phyloP scores from a whole-genome alignment of 2,329 filamentous ascomycete species.

The Hypoxylon sp. region DNA sequence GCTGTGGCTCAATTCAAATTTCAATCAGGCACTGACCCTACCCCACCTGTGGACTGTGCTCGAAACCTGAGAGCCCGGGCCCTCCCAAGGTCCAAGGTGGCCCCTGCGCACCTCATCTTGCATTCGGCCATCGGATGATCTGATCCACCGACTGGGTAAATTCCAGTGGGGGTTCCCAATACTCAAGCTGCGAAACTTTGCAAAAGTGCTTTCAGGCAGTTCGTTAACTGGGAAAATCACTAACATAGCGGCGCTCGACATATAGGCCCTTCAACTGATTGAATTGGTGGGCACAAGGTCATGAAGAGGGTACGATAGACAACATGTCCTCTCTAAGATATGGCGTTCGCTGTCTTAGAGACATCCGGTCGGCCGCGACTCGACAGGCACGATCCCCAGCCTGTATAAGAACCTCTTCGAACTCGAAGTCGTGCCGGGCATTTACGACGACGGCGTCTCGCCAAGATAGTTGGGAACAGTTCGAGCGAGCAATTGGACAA shows the following conservation, averaged over 20 bases:
- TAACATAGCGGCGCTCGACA: conserved; percentile 10
- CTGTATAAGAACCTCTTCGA: conserved; percentile 38
- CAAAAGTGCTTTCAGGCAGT: conserved; percentile 31
- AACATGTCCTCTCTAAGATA: conserved; percentile 52
- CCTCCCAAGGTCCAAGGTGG: not conserved
- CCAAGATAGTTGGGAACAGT: conserved; percentile 18
- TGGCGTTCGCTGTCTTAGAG: conserved; percentile 50
- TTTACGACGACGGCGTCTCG: conserved; percentile 38
- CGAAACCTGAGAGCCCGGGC: conserved; percentile 9
- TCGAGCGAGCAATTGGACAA: conserved; percentile 14
- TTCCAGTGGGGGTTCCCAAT: not conserved
- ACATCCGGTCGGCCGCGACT: conserved; percentile 41
- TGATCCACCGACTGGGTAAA: conserved; percentile 44
- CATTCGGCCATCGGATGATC: conserved; percentile 46
- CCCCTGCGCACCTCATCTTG: not conserved
- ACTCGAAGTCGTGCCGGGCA: conserved; percentile 35
- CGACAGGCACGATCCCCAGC: conserved; percentile 44
- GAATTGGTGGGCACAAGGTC: conserved; percentile 33
- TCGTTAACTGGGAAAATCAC: conserved; percentile 30
- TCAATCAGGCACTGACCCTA: conserved; percentile 33
- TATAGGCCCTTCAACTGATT: conserved; percentile 2
- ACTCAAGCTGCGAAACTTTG: conserved; percentile 10
- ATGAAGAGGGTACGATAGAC: conserved; percentile 46
- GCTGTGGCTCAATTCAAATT: conserved; percentile 36
- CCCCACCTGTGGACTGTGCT: conserved; percentile 26